Conservation (phyloP, 768 basidiomycete genomes). For the Clitopilus hobsonii region DNA sequence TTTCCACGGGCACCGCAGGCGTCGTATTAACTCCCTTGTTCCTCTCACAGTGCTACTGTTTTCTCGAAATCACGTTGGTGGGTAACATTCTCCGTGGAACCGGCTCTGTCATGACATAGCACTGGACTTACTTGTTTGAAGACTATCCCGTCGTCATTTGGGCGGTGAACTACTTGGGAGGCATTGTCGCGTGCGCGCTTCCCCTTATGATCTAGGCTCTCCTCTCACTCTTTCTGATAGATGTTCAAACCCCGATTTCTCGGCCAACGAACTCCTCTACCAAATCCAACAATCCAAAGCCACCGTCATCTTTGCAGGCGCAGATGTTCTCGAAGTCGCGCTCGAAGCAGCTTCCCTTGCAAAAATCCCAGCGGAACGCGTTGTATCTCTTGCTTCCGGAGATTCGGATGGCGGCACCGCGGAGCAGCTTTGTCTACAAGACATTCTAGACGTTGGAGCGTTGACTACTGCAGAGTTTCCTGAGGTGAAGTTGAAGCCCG, state of each 20-base stretch:
- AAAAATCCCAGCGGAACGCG: slow-evolving; percentile 33
- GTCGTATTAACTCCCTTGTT: background rate
- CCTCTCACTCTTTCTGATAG: slow-evolving; percentile 11
- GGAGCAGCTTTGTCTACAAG: background rate
- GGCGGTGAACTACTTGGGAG: slow-evolving; percentile 54
- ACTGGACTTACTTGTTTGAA: too few species aligned
- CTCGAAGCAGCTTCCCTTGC: slow-evolving; percentile 32
- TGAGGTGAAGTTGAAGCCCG: slow-evolving; percentile 47
- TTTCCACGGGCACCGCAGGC: background rate
- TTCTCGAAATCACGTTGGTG: slow-evolving; percentile 66
- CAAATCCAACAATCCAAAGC: slow-evolving; percentile 49
- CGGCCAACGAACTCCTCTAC: slow-evolving; percentile 47
- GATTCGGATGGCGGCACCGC: background rate
- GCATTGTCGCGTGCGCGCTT: slow-evolving; percentile 53
- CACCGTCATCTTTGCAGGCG: slow-evolving; percentile 40
- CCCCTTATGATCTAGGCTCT: background rate
- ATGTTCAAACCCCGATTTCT: slow-evolving; percentile 59
- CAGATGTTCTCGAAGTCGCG: slow-evolving; percentile 38
- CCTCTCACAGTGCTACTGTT: slow-evolving; percentile 48
- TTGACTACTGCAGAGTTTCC: slow-evolving; percentile 45
- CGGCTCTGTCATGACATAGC: too few species aligned
- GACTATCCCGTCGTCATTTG: slow-evolving; percentile 54
- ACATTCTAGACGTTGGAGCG: slow-evolving; percentile 35
- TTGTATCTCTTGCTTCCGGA: slow-evolving; percentile 33
- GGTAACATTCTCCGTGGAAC: too few species aligned